Evolutionary conservation across 2,329 filamentous ascomycete species (phyloP), one percentile per base, ranked within the genome.

Genomic region (Fusarium longipes): DNA sequence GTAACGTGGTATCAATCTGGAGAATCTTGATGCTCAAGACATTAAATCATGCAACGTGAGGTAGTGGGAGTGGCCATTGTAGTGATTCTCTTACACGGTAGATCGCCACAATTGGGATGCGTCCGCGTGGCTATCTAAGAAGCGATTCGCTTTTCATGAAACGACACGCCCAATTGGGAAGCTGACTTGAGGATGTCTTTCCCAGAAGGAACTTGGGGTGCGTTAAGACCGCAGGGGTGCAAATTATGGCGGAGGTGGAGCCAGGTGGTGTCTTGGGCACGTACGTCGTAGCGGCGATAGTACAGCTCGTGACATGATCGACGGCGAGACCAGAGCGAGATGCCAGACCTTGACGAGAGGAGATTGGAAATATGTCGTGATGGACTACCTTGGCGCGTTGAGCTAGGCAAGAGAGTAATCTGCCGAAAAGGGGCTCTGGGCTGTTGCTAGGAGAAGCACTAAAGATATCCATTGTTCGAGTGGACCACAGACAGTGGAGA

Each of bases 341-440:
- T 44, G 48, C 15, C 29, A 60, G 43, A 42, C 54, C 36, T 60
- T 44, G 18, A 52, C 38, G 22, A 32, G 20, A 25, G 50, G 69
- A 63, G 55, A 70, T 70, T 68, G 55, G 30, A 66, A 55, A 35
- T 33, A 57, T 58, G 52, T 65, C 54, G 68, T 63, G 66, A 70
- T 51, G 43, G 49, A 33, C 47, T 52, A 18, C 45, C 65, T 68
- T 70, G 68, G 68, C 68, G 49, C 42, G 27, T 42, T 64, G 51
- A 63, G 57, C 68, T 71, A 71, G 51, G 22, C 39, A 32, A 58
- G 25, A 62, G 50, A 48, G 63, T 33, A 73, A 73, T 71, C 70
- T 71, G 56, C 68, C 48, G 66, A 71, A 72, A 70, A 64, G 65
- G 70, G 70, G 70, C 42, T 66, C 40, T 55, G 70, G 70, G 70